Percentiles rank a stretch among this genome's conserved stretches.
Evolutionary conservation across 495 filamentous ascomycete species (phyloP).

Genomic region (Tuber microsphaerosporum): DNA sequence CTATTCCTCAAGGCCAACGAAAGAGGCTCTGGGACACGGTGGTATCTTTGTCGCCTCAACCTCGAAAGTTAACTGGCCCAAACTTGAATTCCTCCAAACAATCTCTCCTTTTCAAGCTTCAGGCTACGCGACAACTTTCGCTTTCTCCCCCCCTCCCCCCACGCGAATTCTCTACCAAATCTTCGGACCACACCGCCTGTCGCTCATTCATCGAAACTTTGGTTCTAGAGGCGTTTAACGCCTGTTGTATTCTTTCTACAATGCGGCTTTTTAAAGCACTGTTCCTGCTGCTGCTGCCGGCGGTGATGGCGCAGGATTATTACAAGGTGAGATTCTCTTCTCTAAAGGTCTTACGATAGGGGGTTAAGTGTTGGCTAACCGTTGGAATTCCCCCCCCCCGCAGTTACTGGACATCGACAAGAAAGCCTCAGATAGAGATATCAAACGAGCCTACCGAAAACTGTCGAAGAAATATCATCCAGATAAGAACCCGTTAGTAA

Average conservation of each 20-base stretch:
- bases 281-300: conserved; percentile 47
- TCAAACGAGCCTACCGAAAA: conserved; percentile 91
- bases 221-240: conserved; percentile 8
- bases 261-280: conserved; percentile 42
- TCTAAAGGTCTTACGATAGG: not conserved
- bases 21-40: conserved; percentile 33
- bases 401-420: conserved; percentile 74
- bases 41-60: conserved; percentile 31
- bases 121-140: not conserved
- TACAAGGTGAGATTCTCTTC: conserved; percentile 59
- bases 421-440: conserved; percentile 75
- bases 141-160: not conserved
- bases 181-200: not conserved
- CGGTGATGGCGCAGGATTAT: conserved; percentile 69
- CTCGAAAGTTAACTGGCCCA: not conserved
- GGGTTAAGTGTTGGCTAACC: conserved; percentile 17
- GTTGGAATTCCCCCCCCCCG: conserved; percentile 1
- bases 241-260: conserved; percentile 21
- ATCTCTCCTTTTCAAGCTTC: not conserved
- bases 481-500: conserved; percentile 91
- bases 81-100: conserved; percentile 7
- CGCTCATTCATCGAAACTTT: not conserved
- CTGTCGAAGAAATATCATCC: conserved; percentile 95
- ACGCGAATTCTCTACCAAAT: not conserved
- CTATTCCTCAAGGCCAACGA: not conserved